These are phyloP conservation scores for Lupinus albus DNA, from an alignment of 306 rosid genomes.

Conservation along the genomic window DNA sequence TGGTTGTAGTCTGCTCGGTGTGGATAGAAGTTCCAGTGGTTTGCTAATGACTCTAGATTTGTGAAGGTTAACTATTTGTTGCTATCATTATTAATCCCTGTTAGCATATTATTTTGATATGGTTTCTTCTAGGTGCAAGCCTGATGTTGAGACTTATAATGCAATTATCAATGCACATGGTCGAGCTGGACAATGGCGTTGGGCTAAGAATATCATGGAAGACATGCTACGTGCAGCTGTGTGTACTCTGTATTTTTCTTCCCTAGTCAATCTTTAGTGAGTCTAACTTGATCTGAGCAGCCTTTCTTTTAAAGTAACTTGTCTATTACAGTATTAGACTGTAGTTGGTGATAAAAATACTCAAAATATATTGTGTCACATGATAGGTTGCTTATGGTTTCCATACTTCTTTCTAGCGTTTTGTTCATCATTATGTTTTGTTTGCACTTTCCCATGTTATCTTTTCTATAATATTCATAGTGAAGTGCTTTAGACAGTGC, in stretches of 20 bases:
- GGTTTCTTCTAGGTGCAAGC: slow-evolving; percentile 75
- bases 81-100: neutral
- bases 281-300: slow-evolving; percentile 55
- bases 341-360: slow-evolving; percentile 21
- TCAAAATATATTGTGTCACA: slow-evolving; percentile 5
- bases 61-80: slow-evolving; percentile 11
- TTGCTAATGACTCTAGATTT: slow-evolving; percentile 15
- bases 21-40: neutral
- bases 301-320: slow-evolving; percentile 42
- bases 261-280: slow-evolving; percentile 61
- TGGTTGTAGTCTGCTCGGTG: neutral
- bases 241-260: slow-evolving; percentile 78
- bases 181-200: slow-evolving; percentile 91
- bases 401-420: neutral
- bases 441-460: slow-evolving; percentile 11
- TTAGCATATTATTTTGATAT: neutral
- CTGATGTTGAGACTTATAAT: slow-evolving; percentile 86
- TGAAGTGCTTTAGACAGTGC: neutral
- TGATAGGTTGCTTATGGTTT: slow-evolving; percentile 14
- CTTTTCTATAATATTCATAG: slow-evolving; percentile 3
- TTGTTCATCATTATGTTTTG: neutral
- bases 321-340: slow-evolving; percentile 15
- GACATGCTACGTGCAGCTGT: slow-evolving; percentile 97
- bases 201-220: slow-evolving; percentile 97
- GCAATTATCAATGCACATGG: slow-evolving; percentile 93